Base-by-base conservation (phyloP, 139 green algal genomes). In the Coelastrella sp. region DNA sequence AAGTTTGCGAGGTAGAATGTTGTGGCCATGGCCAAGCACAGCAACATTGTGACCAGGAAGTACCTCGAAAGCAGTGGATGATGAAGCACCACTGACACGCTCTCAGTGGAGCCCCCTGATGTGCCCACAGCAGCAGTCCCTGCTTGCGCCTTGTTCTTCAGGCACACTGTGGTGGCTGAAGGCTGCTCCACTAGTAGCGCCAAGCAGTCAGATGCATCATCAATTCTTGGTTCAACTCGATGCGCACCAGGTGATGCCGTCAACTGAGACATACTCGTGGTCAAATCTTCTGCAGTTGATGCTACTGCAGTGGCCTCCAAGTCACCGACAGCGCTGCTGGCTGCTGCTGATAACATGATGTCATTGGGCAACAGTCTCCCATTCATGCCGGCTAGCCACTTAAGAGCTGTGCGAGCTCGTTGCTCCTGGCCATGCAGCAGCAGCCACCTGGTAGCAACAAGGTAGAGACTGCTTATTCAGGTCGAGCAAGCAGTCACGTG, bases 371-470 rank as follows among this genome's bases (percentile, higher is more conserved):
- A 59, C 60, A 78, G 25, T 7, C 86, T 70, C 8, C 75, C 75
- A 63, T 90, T 90, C 17, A 84, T 4, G 4, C 10, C 9, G 5
- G 86, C 75, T 15, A 90, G 75, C 86, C 86, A 90, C 19, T 7
- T 6, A 6, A 90, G 73, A 9, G 74, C 25, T 27, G 1, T 10
- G 14, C 22, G 17, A 27, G 86, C 86, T 81, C 78, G 24, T 11
- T 75, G 25, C 58, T 70, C 24, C 20, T 78, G 60, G 12, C 86
- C 86, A 7, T 78, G 73, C 15, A 83, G 19, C 74, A 85, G 61
- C 74, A 85, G 72, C 86, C 86, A 90, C 24, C 86, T 76, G 68
- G 19, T 10, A 76, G 17, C n/a, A n/a, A 25, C 68, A 35, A 70
- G 14, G 14, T 15, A 70, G 63, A 70, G 35, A 49, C 35, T 49